Conservation (phyloP, 2,329 filamentous ascomycete species). For the Curvularia sp. region DNA sequence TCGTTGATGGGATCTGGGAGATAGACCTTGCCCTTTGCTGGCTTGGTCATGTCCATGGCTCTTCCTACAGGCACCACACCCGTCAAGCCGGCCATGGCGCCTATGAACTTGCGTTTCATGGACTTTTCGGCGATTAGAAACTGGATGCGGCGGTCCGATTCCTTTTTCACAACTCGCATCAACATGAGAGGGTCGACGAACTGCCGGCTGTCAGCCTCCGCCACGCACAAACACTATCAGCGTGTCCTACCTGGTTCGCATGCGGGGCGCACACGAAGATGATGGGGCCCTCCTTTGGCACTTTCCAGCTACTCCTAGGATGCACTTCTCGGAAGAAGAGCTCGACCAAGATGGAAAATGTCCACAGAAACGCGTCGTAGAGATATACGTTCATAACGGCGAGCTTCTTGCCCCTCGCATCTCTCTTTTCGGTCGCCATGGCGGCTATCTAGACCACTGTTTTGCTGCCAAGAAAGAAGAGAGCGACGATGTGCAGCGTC, state of each 20-base stretch:
- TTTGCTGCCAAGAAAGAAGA: not conserved
- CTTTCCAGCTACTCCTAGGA: constrained; percentile 92
- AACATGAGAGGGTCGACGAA: constrained; percentile 96
- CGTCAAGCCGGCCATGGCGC: constrained; percentile 81
- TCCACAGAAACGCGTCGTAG: constrained; percentile 80
- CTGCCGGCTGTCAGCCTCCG: constrained; percentile 54
- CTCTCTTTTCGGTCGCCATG: constrained; percentile 24
- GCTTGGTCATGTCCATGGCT: constrained; percentile 86
- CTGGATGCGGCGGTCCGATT: constrained; percentile 86
- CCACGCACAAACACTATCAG: not conserved
- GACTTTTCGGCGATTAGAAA: constrained; percentile 96
- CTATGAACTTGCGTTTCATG: constrained; percentile 87
- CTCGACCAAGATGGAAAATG: constrained; percentile 83
- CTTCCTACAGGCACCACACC: constrained; percentile 93
- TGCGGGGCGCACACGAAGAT: constrained; percentile 97
- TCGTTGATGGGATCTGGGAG: constrained; percentile 87
- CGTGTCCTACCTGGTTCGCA: constrained; percentile 68
- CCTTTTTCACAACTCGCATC: constrained; percentile 85
- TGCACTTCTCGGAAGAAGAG: constrained; percentile 99
- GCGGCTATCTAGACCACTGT: constrained; percentile 13
- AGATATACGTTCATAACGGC: constrained; percentile 72
- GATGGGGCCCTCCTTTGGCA: constrained; percentile 85
- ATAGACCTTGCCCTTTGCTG: constrained; percentile 81
- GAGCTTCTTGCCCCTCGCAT: constrained; percentile 45
- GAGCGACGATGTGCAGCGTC: not conserved